These are phyloP conservation scores for Paspalum vaginatum DNA, from an alignment of 176 grass and related monocot species.

Conservation along the genomic window DNA sequence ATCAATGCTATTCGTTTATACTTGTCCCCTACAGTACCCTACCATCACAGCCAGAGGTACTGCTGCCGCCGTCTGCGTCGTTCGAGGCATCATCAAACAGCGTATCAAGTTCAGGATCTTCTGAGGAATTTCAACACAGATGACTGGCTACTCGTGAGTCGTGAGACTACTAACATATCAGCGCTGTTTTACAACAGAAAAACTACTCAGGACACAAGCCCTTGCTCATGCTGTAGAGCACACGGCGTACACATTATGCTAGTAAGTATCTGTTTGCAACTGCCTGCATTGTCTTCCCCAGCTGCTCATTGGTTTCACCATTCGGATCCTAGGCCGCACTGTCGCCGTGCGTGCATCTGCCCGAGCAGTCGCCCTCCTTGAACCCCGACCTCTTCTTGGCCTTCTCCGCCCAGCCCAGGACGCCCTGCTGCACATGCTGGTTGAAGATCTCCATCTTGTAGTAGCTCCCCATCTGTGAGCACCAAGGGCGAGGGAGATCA, in stretches of 20 bases:
- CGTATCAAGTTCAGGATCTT: not conserved
- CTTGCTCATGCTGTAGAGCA: not conserved
- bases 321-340: constrained; percentile 15
- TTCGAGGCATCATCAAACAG: not conserved
- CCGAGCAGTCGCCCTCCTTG: not conserved
- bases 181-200: constrained; percentile 3
- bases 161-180: not conserved
- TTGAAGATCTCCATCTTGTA: constrained; percentile 91
- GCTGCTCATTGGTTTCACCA: not conserved
- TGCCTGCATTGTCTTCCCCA: not conserved
- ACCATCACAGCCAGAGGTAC: not conserved
- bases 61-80: not conserved
- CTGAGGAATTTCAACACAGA: no score
- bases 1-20: not conserved
- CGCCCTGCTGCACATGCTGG: constrained; percentile 70
- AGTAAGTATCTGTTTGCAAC: not conserved
- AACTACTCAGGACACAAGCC: not conserved
- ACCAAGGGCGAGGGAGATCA: constrained; percentile 6
- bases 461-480: constrained; percentile 76
- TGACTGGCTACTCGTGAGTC: no score
- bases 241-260: not conserved
- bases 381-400: constrained; percentile 47
- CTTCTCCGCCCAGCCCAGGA: constrained; percentile 73
- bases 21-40: not conserved
- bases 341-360: not conserved